These are phyloP conservation scores for Carex myosuroides DNA, from an alignment of 176 grass and related monocot genomes.

Conservation along the genomic window DNA sequence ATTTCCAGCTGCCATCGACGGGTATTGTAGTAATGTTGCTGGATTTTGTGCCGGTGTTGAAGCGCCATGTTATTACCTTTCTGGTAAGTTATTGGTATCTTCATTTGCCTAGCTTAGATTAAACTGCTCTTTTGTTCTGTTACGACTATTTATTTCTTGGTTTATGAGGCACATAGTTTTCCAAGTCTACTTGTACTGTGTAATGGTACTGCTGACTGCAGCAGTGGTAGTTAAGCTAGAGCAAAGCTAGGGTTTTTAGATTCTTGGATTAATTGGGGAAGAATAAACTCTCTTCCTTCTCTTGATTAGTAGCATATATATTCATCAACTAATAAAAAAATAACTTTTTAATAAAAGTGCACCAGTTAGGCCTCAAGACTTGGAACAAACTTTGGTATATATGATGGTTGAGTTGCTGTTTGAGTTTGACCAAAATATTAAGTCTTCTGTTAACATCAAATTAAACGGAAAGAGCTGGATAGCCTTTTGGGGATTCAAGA, in stretches of 20 bases:
- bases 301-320: not conserved
- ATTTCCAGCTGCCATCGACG: not conserved
- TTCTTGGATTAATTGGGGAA: not conserved
- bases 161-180: not conserved
- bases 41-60: slow-evolving; percentile 2
- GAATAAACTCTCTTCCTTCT: not conserved
- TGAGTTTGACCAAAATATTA: not conserved
- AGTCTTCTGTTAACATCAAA: not conserved
- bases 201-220: not conserved
- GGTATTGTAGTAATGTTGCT: not conserved
- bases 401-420: not conserved
- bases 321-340: not conserved
- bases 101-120: not conserved
- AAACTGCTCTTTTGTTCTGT: not conserved
- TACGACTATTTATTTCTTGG: not conserved
- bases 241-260: not conserved
- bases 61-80: slow-evolving; percentile 11
- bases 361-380: not conserved
- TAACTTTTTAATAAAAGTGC: not conserved
- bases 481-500: not conserved
- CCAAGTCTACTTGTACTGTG: slow-evolving; percentile 1
- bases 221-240: not conserved
- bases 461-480: not conserved
- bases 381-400: not conserved
- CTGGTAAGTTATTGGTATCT: slow-evolving; percentile 10